Evolutionary conservation across 768 basidiomycete species (phyloP), one percentile per base, ranked within the genome.

Genomic region (Leccinellum rugosiceps): DNA sequence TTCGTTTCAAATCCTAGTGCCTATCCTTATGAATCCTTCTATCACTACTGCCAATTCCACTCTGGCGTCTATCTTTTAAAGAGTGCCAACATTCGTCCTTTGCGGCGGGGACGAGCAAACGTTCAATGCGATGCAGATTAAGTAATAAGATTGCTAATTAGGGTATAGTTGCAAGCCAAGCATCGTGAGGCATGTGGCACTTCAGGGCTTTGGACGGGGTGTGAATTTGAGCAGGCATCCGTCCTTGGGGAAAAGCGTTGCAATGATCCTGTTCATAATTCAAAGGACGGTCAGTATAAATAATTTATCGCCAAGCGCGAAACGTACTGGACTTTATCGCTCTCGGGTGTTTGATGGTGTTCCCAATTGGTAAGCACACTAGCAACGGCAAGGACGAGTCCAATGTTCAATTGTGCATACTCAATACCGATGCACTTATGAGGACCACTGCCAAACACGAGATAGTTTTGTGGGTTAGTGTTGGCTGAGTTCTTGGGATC

Each of bases 161-260:
- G 45, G 44, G 53, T 61, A 50, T 13, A n/a, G 3, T 25, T 15
- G 45, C 52, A 15, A 43, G 26, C 30, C 14, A 32, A 13, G 44
- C 25, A 46, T 21, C 11, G 30, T 30, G 41, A 8, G 6, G 47
- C 5, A 3, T 8, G 11, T 23, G 23, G 38, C n/a, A 26, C 8
- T 34, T 57, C 31, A 67, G 8, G 68, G 68, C 51, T 55, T 70
- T 23, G 72, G 57, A 52, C 88, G 83, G 30, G 92, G 88, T 2
- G 82, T 79, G 64, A 96, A 82, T 68, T 85, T 90, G 60, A 98
- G 80, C 57, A 83, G 74, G 65, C 93, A 92, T 44, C 92, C 92
- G 67, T 98, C 95, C 72, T 91, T 87, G 11, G 97, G 97, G 84
- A 99, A 99, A 44, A 98, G 75, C 21, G 94, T 97, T n/a, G 95